These are phyloP conservation scores for Coccomyxa sp. DNA, from an alignment of 139 green algal species.

Conservation along the genomic window DNA sequence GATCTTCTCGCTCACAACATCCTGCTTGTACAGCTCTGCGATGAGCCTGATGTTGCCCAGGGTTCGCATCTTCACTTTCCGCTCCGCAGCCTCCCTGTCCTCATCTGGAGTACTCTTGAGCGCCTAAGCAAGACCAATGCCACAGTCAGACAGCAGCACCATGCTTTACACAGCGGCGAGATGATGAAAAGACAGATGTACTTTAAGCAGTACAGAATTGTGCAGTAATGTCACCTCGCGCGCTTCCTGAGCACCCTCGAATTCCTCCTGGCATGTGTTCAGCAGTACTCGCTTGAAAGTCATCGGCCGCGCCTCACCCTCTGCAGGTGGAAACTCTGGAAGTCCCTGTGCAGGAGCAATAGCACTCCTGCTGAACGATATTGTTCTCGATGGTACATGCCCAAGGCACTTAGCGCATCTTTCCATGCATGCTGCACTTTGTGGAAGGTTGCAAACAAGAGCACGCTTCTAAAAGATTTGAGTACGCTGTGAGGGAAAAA, in stretches of 20 bases:
- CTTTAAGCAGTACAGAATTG: neutral
- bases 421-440: too few relatives aligned
- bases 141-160: neutral
- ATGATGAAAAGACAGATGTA: neutral
- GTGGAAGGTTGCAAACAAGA: too few relatives aligned
- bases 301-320: slow-evolving; percentile 66
- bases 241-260: slow-evolving; percentile 72
- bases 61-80: slow-evolving; percentile 75
- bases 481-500: too few relatives aligned
- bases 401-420: too few relatives aligned
- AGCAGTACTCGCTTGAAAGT: slow-evolving; percentile 92
- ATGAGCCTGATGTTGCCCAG: slow-evolving; percentile 97
- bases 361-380: neutral
- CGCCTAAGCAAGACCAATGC: slow-evolving; percentile 31
- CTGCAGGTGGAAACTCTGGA: slow-evolving; percentile 58
- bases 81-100: slow-evolving; percentile 55
- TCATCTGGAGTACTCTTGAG: slow-evolving; percentile 31
- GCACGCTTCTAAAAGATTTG: too few relatives aligned
- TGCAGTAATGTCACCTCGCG: slow-evolving; percentile 36
- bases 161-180: neutral
- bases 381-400: too few relatives aligned
- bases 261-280: slow-evolving; percentile 99
- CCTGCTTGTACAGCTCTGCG: slow-evolving; percentile 93
- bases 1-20: slow-evolving; percentile 89
- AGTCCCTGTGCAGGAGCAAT: slow-evolving; percentile 45